Conservation (phyloP, 495 filamentous ascomycete species). For the Penicillium soppii region DNA sequence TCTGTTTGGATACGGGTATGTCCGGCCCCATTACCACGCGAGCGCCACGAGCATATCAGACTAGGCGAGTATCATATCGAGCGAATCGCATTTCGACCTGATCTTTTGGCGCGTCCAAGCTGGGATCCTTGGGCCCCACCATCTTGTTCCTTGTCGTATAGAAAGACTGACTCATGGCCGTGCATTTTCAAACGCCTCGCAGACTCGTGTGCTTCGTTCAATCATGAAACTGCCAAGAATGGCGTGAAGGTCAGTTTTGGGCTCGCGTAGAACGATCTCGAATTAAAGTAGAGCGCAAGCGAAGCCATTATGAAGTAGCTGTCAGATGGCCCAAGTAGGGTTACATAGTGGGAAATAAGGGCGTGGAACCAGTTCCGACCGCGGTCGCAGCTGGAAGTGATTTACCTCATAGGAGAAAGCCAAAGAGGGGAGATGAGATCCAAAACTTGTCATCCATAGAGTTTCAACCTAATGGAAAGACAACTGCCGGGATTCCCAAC, state of each 20-base stretch:
- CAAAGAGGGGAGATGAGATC: background rate
- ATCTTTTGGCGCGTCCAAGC: background rate
- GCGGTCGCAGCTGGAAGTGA: background rate
- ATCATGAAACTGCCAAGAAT: slow-evolving; percentile 12
- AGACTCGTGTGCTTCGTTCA: slow-evolving; percentile 12
- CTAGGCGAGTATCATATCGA: slow-evolving; percentile 4
- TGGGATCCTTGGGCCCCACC: slow-evolving; percentile 11
- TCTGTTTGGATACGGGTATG: slow-evolving; percentile 3
- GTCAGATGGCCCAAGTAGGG: slow-evolving; percentile 20
- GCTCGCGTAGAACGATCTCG: background rate
- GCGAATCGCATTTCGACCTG: background rate
- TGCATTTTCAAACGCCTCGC: slow-evolving; percentile 13
- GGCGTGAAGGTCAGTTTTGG: background rate
- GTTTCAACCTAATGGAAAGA: slow-evolving; percentile 4
- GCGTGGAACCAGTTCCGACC: background rate
- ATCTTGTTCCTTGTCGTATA: slow-evolving; percentile 1
- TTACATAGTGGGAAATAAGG: slow-evolving; percentile 28
- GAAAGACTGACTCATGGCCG: slow-evolving; percentile 12
- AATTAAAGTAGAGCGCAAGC: background rate
- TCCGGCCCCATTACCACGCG: slow-evolving; percentile 4
- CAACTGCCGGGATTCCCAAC: slow-evolving; percentile 13
- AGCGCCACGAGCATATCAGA: slow-evolving; percentile 7
- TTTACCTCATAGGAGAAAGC: slow-evolving; percentile 1
- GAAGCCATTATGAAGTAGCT: background rate
- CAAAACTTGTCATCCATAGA: background rate